phyloP scores from a whole-genome alignment of 2,329 filamentous ascomycete species.

The Xylariaceae sp. region DNA sequence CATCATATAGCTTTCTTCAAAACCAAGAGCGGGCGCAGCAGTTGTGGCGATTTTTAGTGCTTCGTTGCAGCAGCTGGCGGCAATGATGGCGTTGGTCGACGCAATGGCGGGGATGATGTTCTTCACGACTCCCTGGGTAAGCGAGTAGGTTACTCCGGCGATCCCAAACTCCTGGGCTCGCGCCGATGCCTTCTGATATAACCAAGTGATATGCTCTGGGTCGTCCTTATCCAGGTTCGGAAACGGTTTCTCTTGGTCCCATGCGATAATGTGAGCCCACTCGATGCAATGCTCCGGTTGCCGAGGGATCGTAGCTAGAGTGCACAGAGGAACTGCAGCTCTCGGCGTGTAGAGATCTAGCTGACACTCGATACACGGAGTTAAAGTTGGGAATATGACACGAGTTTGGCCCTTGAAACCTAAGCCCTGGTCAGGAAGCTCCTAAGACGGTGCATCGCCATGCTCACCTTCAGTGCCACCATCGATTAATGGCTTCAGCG shows the following conservation, averaged over 20 bases:
- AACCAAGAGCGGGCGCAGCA: conserved; percentile 78
- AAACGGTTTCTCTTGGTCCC: conserved; percentile 86
- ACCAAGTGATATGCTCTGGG: conserved; percentile 96
- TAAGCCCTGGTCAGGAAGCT: conserved; percentile 39
- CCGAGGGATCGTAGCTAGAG: conserved; percentile 91
- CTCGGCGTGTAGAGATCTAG: conserved; percentile 98
- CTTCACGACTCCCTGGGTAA: conserved; percentile 97
- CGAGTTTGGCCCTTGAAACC: conserved; percentile 96
- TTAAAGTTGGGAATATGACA: conserved; percentile 89
- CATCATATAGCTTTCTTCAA: conserved; percentile 96
- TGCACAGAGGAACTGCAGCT: conserved; percentile 95
- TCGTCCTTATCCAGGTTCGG: conserved; percentile 92
- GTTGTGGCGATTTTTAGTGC: conserved; percentile 91
- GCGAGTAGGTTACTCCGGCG: conserved; percentile 87
- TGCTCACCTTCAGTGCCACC: conserved; percentile 84
- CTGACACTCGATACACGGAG: conserved; percentile 97
- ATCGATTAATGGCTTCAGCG: conserved; percentile 91
- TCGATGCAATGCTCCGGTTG: conserved; percentile 98
- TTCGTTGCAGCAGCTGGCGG: conserved; percentile 94
- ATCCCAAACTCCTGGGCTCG: conserved; percentile 91
- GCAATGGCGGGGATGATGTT: conserved; percentile 99
- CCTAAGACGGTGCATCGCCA: conserved; percentile 4
- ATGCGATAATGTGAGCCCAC: conserved; percentile 98
- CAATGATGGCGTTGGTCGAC: conserved; percentile 95
- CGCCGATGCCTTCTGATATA: conserved; percentile 81